Base-by-base conservation (phyloP, 441 rosid species). In the Aleurites moluccanus region DNA sequence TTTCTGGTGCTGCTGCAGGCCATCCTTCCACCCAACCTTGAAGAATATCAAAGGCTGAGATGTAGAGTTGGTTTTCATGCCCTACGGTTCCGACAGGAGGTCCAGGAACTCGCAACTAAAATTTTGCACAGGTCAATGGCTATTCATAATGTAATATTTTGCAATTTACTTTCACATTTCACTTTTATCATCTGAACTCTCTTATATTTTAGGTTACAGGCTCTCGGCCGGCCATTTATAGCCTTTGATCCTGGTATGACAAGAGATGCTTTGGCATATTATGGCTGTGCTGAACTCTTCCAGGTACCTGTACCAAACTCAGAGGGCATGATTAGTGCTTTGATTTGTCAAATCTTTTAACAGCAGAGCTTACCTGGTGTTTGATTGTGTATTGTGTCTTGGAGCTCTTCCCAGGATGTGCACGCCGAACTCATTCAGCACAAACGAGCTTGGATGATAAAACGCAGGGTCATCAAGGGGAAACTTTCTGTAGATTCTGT, bases 281-380 rank as follows among this genome's bases (percentile, higher is more conserved):
- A 93, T 80, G 98, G 99, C 71, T 96, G 98, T 83, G 93, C 98
- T 64, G 99, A 96, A 85, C 91, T 96, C 63, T 96, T 96, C 93
- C 99, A 96, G 98, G 99, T 96, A 91, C 84, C 78, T 79, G 50
- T 76, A 80, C 75, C 70, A 60, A 80, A 80, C 77, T 57, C 79
- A 33, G 64, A 47, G 62, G 72, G 55, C 64, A 50, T 75, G 38
- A 67, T 73, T 76, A 75, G n/a, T 78, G 11, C 76, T 82, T 74
- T 69, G 42, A 76, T 73, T 78, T 75, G 27, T 74, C n/a, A 21
- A 30, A 52, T 15, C 55, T 63, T 77, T 79, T 59, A 21, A 62
- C 49, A n/a, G 59, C 28, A 67, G 47, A 79, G 73, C 80, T 71
- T 70, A 70, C 69, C 73, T 42, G 63, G 77, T 47, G 67, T 77